These are phyloP conservation scores for Annulohypoxylon bovei DNA, from an alignment of 495 filamentous ascomycete genomes.

Conservation along the genomic window DNA sequence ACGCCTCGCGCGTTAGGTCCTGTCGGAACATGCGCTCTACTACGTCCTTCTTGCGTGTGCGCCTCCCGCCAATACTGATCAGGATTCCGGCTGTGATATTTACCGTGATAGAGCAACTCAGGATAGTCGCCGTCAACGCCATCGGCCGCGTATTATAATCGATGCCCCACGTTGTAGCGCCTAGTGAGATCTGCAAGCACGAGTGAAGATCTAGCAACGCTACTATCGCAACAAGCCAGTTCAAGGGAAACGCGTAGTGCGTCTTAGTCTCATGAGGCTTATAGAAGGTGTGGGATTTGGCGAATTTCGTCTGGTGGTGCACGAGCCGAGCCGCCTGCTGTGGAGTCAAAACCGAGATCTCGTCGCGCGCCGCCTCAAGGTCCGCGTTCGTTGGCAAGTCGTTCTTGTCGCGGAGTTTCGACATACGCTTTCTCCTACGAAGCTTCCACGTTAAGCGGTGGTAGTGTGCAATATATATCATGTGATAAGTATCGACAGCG, in stretches of 20 bases:
- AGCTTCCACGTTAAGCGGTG: conserved; percentile 76
- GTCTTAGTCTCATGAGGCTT: conserved; percentile 85
- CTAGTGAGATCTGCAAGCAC: conserved; percentile 77
- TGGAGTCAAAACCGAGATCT: conserved; percentile 66
- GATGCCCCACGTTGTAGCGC: conserved; percentile 78
- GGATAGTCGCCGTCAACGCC: conserved; percentile 79
- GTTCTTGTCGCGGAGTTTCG: conserved; percentile 73
- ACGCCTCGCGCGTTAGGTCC: conserved; percentile 75
- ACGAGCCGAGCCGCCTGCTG: conserved; percentile 70
- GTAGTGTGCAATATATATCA: conserved; percentile 71
- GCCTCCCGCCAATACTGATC: conserved; percentile 75
- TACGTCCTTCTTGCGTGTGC: conserved; percentile 83
- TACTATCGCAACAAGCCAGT: conserved; percentile 74
- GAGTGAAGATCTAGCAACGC: conserved; percentile 80
- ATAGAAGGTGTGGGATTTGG: conserved; percentile 83
- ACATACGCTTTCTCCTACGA: conserved; percentile 69
- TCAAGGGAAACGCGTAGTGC: conserved; percentile 79
- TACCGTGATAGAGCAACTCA: conserved; percentile 76
- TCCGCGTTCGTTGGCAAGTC: conserved; percentile 68
- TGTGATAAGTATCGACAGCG: conserved; percentile 82
- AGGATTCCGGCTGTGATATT: conserved; percentile 77
- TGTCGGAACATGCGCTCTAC: conserved; percentile 77
- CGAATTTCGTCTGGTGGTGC: conserved; percentile 78
- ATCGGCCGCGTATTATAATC: conserved; percentile 68
- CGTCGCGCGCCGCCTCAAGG: conserved; percentile 58